Base-by-base conservation (phyloP, 116 monocot genomes). In the Papilionanthe hybrid region DNA sequence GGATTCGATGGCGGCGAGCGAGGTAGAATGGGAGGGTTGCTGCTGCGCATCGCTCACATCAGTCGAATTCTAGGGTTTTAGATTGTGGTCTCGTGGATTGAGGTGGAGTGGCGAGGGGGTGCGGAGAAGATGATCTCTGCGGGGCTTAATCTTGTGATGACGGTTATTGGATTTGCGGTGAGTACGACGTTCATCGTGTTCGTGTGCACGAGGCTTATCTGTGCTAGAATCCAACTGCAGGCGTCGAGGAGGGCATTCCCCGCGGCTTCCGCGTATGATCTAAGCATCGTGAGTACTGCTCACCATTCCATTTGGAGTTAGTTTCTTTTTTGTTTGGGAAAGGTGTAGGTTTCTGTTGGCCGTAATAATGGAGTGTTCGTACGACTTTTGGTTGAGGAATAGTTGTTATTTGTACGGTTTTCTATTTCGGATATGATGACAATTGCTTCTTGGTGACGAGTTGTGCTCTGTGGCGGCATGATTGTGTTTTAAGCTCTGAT, bases 111-210 rank as follows among this genome's bases (percentile, higher is more conserved):
- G 50, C 2, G 0, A 49, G 50, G 50, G 37, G 50, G 50, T 49
- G 50, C 17, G 57, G 78, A 22, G 45, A 45, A 41, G 75, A 92
- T 92, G 92, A 86, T 90, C 15, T 85, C 85, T 71, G 42, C 86
- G 73, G 92, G 92, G 85, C 55, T 86, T 23, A 95, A 91, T 81
- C 86, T 92, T 78, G 95, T 91, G 86, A 89, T 92, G 90, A 92
- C 95, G 80, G 92, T 95, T 72, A 87, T 92, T 42, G 95, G 95
- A 65, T 95, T 95, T 86, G 84, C 91, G 65, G 90, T 92, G 66
- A 92, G 95, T 91, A 83, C 88, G 57, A 92, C 92, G 91, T 95
- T 95, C 86, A 95, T 95, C 72, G 89, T 95, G 23, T 95, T 92
- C 80, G 95, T 95, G 5, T 95, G 95, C 85, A 89, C 95, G 2